phyloP scores from a whole-genome alignment of 768 basidiomycete genomes.

The Asterophora parasitica region DNA sequence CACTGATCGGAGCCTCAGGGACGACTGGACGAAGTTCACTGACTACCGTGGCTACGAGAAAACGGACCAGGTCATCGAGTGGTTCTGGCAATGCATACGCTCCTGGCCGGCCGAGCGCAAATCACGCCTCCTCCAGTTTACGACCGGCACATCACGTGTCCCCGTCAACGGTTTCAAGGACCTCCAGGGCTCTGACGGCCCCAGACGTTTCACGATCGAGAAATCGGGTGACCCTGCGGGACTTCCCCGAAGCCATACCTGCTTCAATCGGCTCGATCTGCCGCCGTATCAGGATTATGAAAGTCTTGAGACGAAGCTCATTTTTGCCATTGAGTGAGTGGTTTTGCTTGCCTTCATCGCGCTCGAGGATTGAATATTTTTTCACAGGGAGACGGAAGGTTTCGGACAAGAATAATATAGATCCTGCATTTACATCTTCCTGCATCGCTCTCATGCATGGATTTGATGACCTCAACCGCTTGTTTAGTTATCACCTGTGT shows the following conservation, averaged over 20 bases:
- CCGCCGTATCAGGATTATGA: conserved; percentile 89
- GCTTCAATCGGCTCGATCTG: conserved; percentile 87
- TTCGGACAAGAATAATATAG: conserved; percentile 55
- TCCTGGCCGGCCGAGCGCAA: conserved; percentile 90
- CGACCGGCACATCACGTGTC: conserved; percentile 79
- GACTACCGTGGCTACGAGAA: conserved; percentile 88
- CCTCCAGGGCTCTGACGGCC: conserved; percentile 89
- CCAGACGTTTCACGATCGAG: conserved; percentile 90
- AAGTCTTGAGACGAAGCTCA: conserved; percentile 79
- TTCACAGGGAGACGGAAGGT: conserved; percentile 67
- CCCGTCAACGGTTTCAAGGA: conserved; percentile 96
- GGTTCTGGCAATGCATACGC: conserved; percentile 94
- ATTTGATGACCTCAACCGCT: background rate
- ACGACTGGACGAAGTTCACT: conserved; percentile 92
- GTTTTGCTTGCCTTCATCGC: background rate
- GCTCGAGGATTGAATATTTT: background rate
- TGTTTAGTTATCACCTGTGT: conserved; percentile 7
- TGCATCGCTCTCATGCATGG: background rate
- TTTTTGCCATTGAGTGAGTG: conserved; percentile 77
- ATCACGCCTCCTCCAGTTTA: conserved; percentile 82
- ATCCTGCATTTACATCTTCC: background rate
- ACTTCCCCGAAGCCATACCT: conserved; percentile 87
- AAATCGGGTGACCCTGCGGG: conserved; percentile 89
- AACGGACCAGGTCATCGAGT: conserved; percentile 84
- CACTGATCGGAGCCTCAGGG: conserved; percentile 34